These are phyloP conservation scores for Tetrahymena thermophila DNA, from an alignment of 73 alveolate genomes.

Conservation along the genomic window DNA sequence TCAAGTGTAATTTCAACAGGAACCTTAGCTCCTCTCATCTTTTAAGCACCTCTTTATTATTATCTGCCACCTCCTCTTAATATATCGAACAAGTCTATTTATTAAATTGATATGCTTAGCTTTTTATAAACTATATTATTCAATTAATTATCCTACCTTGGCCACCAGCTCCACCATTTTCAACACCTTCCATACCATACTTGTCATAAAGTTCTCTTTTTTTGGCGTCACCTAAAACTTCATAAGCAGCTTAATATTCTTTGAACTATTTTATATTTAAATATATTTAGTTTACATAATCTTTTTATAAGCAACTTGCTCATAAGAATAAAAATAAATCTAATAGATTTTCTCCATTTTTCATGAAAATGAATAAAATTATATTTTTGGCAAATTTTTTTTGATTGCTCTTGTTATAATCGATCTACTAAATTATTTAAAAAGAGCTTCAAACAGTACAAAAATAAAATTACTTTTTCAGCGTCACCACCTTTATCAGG, in stretches of 20 bases:
- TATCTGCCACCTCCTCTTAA: conserved; percentile 72
- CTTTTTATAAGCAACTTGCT: neutral
- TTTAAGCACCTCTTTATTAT: conserved; percentile 56
- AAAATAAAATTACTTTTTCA: conserved; percentile 39
- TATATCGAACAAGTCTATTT: conserved; percentile 48
- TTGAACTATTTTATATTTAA: conserved; percentile 53
- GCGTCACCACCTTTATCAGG: conserved; percentile 98
- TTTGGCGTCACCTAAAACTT: conserved; percentile 79
- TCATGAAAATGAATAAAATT: neutral
- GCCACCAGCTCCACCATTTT: conserved; percentile 88
- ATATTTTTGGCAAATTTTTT: too few relatives aligned
- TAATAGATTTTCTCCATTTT: neutral
- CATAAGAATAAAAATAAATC: neutral
- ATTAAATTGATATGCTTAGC: neutral
- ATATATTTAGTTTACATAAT: neutral
- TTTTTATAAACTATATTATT: neutral
- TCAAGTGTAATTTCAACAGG: conserved; percentile 74
- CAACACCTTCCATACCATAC: conserved; percentile 95
- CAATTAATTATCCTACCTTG: conserved; percentile 69
- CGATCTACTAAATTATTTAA: too few relatives aligned
- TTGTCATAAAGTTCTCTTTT: conserved; percentile 93
- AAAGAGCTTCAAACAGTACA: neutral
- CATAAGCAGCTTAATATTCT: conserved; percentile 85
- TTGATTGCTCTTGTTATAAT: neutral
- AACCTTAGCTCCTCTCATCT: conserved; percentile 65